These are phyloP conservation scores for Kurtzmaniella quercitrusa DNA, from an alignment of 1,139 yeast species.

Conservation along the genomic window DNA sequence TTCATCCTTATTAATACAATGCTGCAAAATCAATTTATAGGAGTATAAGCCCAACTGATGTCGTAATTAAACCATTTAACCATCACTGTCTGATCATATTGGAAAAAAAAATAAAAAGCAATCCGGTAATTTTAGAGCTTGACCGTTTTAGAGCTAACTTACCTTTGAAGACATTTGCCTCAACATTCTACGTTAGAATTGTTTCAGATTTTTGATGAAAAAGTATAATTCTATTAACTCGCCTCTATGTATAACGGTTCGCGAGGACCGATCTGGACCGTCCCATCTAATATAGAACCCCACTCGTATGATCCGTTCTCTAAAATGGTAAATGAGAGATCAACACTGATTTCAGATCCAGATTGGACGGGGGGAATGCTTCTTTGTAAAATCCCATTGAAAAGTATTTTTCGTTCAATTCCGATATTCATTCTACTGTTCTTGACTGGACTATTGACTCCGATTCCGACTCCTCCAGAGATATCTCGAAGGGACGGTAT, in stretches of 20 bases:
- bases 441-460: slow-evolving; percentile 13
- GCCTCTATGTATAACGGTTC: slow-evolving; percentile 35
- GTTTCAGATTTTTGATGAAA: too few species aligned
- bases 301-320: slow-evolving; percentile 77
- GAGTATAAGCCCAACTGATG: too few species aligned
- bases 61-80: too few species aligned
- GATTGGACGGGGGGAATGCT: slow-evolving; percentile 39
- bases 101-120: too few species aligned
- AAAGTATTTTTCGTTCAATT: slow-evolving; percentile 50
- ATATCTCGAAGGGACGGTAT: slow-evolving; percentile 46
- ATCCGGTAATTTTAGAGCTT: too few species aligned
- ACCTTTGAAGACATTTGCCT: too few species aligned
- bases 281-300: slow-evolving; percentile 63
- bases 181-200: too few species aligned
- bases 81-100: too few species aligned
- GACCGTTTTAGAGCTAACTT: too few species aligned
- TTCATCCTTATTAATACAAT: too few species aligned
- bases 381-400: slow-evolving; percentile 64
- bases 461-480: slow-evolving; percentile 10
- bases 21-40: too few species aligned
- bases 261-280: slow-evolving; percentile 21
- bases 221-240: slow-evolving; percentile 8
- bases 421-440: slow-evolving; percentile 18
- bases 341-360: slow-evolving; percentile 35
- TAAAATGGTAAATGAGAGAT: slow-evolving; percentile 56